A percentile compares a stretch with the other conserved stretches of the same genome.
Evolutionary conservation across 2,329 filamentous ascomycete species (phyloP).

Genomic region (Cytospora mali): DNA sequence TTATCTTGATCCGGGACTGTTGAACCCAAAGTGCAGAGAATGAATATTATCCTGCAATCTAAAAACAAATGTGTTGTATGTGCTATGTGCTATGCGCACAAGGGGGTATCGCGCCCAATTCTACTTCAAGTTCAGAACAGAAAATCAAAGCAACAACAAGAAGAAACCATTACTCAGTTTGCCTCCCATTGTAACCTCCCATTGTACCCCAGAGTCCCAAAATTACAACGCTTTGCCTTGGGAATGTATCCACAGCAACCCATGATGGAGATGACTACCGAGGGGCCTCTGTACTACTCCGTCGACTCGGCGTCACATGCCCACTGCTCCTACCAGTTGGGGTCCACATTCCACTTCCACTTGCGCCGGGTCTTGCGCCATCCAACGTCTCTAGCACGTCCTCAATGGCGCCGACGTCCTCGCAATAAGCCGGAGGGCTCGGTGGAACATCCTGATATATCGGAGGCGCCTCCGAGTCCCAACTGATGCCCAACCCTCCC

Average conservation of each 20-base stretch:
- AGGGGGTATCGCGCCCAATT: constrained; percentile 25
- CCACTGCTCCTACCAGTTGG: constrained; percentile 21
- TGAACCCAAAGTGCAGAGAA: neutral
- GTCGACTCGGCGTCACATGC: constrained; percentile 7
- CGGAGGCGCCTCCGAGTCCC: constrained; percentile 95
- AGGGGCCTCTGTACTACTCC: constrained; percentile 17
- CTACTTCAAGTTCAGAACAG: neutral
- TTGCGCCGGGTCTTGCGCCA: constrained; percentile 11
- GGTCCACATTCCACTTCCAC: constrained; percentile 1
- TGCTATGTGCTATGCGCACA: constrained; percentile 26
- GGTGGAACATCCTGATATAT: constrained; percentile 92
- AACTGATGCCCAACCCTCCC: constrained; percentile 85
- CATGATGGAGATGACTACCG: neutral
- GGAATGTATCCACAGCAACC: neutral
- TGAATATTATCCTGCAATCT: constrained; percentile 15
- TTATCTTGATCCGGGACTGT: neutral
- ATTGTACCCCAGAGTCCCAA: no score
- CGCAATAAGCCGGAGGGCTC: constrained; percentile 73
- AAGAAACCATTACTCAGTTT: no score
- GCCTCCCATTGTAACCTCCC: no score
- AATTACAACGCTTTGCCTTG: constrained; percentile 10
- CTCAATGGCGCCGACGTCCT: constrained; percentile 39
- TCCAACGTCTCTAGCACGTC: constrained; percentile 45
- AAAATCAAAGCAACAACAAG: neutral
- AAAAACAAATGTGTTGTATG: constrained; percentile 21